phyloP scores from a whole-genome alignment of 805 yeast genomes.

The Osmozyma mogii region DNA sequence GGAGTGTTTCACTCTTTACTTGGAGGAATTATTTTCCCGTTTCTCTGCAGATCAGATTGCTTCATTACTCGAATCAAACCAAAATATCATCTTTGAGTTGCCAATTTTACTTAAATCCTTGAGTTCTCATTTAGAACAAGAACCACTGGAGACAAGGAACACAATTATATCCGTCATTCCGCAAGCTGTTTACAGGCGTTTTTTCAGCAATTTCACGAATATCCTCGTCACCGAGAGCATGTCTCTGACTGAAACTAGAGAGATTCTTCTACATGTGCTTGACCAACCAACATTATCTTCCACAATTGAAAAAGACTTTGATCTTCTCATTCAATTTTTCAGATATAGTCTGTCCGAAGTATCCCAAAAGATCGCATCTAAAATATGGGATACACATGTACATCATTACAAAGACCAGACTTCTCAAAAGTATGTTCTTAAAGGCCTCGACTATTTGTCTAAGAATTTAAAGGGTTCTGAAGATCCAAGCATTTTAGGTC shows the following conservation, averaged over 20 bases:
- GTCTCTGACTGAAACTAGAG: slow-evolving; percentile 7
- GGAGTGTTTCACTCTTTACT: too few relatives aligned
- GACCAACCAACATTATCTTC: slow-evolving; percentile 49
- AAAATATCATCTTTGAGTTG: too few relatives aligned
- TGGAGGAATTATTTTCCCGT: too few relatives aligned
- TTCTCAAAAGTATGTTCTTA: slow-evolving; percentile 3
- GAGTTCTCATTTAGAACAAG: not conserved
- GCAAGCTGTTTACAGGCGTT: slow-evolving; percentile 5
- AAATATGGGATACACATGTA: slow-evolving; percentile 10
- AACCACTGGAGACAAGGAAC: not conserved
- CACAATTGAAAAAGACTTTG: slow-evolving; percentile 37
- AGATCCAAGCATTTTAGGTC: too few relatives aligned
- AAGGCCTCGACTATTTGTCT: not conserved
- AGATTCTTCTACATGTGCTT: slow-evolving; percentile 33
- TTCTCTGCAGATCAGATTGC: too few relatives aligned
- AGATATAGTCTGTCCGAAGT: slow-evolving; percentile 1
- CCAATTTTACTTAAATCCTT: too few relatives aligned
- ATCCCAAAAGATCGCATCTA: slow-evolving; percentile 4
- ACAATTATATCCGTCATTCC: slow-evolving; percentile 3
- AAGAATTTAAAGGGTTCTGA: slow-evolving; percentile 1
- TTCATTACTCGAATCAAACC: too few relatives aligned
- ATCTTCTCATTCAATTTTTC: slow-evolving; percentile 13
- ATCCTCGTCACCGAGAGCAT: slow-evolving; percentile 2
- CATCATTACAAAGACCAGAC: slow-evolving; percentile 12
- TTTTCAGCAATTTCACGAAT: slow-evolving; percentile 4